These are phyloP conservation scores for Chloranthus sessilifolius DNA, from an alignment of 164 flowering plant species.

Conservation along the genomic window DNA sequence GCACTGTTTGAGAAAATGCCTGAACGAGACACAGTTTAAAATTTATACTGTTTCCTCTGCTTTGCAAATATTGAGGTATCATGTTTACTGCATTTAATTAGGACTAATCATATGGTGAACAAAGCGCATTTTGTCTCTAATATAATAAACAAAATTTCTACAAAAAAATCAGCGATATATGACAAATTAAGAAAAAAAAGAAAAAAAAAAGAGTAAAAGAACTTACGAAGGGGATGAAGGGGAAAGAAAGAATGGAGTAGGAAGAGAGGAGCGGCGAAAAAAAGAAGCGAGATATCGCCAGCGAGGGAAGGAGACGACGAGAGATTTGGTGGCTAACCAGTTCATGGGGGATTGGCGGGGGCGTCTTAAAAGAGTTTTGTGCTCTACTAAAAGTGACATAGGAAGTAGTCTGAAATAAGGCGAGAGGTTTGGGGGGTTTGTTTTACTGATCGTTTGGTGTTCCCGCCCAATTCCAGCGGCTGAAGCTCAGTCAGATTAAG, in stretches of 20 bases:
- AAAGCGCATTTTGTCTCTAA: background rate
- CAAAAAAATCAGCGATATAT: background rate
- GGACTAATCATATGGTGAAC: background rate
- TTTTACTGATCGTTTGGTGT: no score
- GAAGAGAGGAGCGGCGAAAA: conserved; percentile 26
- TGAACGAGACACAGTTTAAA: no score
- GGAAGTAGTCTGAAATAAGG: background rate
- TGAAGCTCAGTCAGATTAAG: no score
- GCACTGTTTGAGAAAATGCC: no score
- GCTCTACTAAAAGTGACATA: background rate
- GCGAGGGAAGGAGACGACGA: conserved; percentile 39
- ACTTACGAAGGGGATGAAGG: background rate
- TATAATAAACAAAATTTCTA: background rate
- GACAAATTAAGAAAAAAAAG: background rate
- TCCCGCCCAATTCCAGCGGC: no score
- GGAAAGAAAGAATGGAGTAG: conserved; percentile 11
- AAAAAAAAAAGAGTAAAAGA: background rate
- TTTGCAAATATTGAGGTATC: no score
- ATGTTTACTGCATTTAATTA: no score
- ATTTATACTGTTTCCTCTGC: no score
- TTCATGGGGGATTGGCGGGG: conserved; percentile 41
- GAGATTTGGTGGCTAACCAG: conserved; percentile 44
- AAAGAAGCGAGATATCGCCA: conserved; percentile 46
- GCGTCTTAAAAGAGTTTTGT: background rate
- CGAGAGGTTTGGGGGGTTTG: background rate